These are phyloP conservation scores for Paramyrothecium roridum DNA, from an alignment of 2,329 filamentous ascomycete species.

Conservation along the genomic window DNA sequence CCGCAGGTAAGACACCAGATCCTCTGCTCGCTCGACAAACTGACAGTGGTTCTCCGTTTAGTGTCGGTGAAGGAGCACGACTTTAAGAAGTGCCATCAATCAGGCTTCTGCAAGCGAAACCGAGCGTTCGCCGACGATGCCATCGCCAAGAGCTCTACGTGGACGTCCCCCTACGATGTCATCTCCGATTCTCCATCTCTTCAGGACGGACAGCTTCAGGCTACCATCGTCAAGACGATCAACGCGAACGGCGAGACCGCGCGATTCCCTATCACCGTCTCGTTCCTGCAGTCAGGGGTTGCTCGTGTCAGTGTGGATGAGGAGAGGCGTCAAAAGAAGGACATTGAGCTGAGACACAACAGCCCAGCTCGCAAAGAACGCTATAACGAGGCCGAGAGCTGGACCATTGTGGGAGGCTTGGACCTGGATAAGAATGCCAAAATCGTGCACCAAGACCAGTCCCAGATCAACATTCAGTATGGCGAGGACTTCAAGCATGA, in stretches of 20 bases:
- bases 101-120: constrained; percentile 96
- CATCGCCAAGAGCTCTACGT: constrained; percentile 59
- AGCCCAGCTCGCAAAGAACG: constrained; percentile 86
- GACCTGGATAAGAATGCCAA: constrained; percentile 69
- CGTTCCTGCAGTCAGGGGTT: constrained; percentile 86
- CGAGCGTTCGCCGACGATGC: constrained; percentile 82
- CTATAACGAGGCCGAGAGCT: constrained; percentile 88
- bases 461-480: constrained; percentile 73
- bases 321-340: constrained; percentile 81
- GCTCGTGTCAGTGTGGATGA: constrained; percentile 89
- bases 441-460: constrained; percentile 61
- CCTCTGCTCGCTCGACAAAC: background rate
- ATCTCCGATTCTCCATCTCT: constrained; percentile 69
- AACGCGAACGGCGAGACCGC: constrained; percentile 62
- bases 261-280: constrained; percentile 76
- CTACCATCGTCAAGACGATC: constrained; percentile 77
- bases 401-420: constrained; percentile 81
- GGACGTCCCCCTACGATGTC: constrained; percentile 79
- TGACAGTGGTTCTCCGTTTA: constrained; percentile 28
- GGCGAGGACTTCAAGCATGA: constrained; percentile 74
- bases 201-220: constrained; percentile 76
- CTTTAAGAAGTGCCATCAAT: constrained; percentile 95
- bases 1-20: constrained; percentile 53
- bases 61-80: constrained; percentile 90
- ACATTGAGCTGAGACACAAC: constrained; percentile 81